phyloP scores from a whole-genome alignment of 345 rosid species.

The Turnera subulata region DNA sequence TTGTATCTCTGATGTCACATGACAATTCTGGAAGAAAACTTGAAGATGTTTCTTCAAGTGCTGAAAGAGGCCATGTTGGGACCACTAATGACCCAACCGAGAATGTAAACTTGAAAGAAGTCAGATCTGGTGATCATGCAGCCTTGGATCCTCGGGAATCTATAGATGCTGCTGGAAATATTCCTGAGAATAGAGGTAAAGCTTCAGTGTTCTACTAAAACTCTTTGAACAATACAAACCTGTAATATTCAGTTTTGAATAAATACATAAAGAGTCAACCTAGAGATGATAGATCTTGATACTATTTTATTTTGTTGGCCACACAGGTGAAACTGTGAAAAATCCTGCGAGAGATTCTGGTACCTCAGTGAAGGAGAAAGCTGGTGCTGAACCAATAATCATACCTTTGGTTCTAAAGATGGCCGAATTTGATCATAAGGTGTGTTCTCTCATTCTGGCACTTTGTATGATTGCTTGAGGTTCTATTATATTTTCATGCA shows the following conservation, averaged over 20 bases:
- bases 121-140: constrained; percentile 30
- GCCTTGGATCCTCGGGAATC: constrained; percentile 33
- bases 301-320: constrained; percentile 13
- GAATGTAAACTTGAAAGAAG: constrained; percentile 22
- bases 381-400: constrained; percentile 72
- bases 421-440: constrained; percentile 97
- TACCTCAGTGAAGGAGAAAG: constrained; percentile 43
- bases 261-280: constrained; percentile 4
- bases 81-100: constrained; percentile 14
- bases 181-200: constrained; percentile 37
- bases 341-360: constrained; percentile 29
- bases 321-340: constrained; percentile 43
- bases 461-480: neutral
- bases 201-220: neutral
- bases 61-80: constrained; percentile 30
- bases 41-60: constrained; percentile 28
- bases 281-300: constrained; percentile 2
- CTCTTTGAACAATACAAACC: neutral
- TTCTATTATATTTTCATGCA: too few species aligned
- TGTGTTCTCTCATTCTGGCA: constrained; percentile 17
- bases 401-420: constrained; percentile 85
- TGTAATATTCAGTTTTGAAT: constrained; percentile 3
- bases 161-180: constrained; percentile 34
- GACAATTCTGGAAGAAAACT: constrained; percentile 22
- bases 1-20: constrained; percentile 27